A percentile compares a stretch with the other conserved stretches of the same genome.
Conservation (phyloP, 2,329 filamentous ascomycete genomes). For the Penicillium sp. region DNA sequence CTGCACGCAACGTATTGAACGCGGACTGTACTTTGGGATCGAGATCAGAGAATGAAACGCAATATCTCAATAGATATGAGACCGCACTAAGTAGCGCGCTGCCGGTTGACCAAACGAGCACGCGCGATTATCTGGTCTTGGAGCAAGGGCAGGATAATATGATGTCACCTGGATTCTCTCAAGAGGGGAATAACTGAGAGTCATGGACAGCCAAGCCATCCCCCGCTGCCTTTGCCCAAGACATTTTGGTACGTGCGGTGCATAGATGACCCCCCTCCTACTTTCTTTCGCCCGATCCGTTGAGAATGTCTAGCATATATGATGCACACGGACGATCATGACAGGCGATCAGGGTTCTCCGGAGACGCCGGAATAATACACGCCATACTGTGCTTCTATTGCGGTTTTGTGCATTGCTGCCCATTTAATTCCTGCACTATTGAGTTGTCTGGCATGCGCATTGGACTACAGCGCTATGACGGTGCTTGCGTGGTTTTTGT, state of each 20-base stretch:
- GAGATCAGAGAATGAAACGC: not conserved
- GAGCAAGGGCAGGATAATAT: constrained; percentile 21
- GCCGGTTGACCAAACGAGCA: constrained; percentile 14
- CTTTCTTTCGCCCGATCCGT: not conserved
- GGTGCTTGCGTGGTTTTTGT: constrained; percentile 1
- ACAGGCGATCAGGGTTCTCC: not conserved
- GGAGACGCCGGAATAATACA: not conserved
- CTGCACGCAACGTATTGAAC: constrained; percentile 17
- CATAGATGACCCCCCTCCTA: not conserved
- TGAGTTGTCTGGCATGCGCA: constrained; percentile 21
- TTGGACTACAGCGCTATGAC: constrained; percentile 13
- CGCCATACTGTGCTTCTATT: constrained; percentile 9
- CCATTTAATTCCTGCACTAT: constrained; percentile 10
- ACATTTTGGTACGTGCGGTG: constrained; percentile 8
- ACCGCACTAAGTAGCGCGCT: constrained; percentile 13
- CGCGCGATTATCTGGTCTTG: constrained; percentile 10
- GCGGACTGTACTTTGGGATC: constrained; percentile 5
- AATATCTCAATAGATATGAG: constrained; percentile 10
- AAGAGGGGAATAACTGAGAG: not conserved
- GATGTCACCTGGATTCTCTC: constrained; percentile 20
- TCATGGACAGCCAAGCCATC: not conserved
- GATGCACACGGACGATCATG: constrained; percentile 16
- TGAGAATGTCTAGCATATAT: constrained; percentile 18
- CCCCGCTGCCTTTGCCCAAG: constrained; percentile 5
- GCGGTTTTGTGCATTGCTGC: constrained; percentile 14